Percentiles rank a stretch among this genome's conserved stretches.
phyloP scores from a whole-genome alignment of 73 alveolate species.

The Tetrahymena malaccensis region DNA sequence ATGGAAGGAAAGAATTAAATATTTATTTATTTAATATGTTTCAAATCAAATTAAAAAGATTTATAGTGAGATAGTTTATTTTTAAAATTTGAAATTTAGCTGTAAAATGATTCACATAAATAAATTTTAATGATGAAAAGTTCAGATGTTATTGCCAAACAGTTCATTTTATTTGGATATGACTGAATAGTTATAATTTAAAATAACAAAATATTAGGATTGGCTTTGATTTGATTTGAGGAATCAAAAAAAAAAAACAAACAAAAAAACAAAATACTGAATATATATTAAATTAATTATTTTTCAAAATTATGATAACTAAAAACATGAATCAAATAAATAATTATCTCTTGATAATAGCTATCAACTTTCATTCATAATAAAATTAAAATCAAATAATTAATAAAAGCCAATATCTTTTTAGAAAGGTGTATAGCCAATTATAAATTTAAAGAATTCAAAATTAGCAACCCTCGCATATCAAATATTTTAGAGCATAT shows the following conservation, averaged over 20 bases:
- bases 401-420: neutral
- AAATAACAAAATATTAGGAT: neutral
- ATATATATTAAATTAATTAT: neutral
- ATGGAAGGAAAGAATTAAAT: too few species aligned
- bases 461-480: neutral
- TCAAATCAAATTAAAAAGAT: neutral
- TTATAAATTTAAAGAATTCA: too few species aligned
- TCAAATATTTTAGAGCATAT: neutral
- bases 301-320: neutral
- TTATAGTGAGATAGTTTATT: neutral
- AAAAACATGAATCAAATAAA: neutral
- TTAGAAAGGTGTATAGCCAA: neutral
- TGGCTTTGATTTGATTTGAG: neutral
- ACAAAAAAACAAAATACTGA: neutral
- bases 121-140: neutral
- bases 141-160: neutral
- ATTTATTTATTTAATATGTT: neutral
- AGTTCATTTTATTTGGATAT: neutral
- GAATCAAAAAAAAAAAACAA: too few species aligned
- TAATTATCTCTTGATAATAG: neutral
- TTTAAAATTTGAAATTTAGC: neutral
- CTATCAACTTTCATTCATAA: neutral
- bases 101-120: neutral
- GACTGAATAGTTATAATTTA: neutral
- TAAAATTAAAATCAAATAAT: neutral